These are phyloP conservation scores for Brassica hybrid DNA, from an alignment of 441 rosid species.

Conservation along the genomic window DNA sequence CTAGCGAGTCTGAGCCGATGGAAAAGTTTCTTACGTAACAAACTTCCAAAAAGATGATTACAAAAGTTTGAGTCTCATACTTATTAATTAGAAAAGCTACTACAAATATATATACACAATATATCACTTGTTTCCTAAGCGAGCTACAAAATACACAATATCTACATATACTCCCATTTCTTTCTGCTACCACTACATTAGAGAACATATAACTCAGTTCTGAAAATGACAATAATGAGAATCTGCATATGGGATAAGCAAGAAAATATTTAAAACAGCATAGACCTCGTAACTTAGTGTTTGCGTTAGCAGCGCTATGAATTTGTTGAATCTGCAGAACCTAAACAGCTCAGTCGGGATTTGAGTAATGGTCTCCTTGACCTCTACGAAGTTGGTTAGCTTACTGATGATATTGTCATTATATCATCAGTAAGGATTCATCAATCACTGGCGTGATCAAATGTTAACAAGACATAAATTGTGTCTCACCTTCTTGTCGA, in stretches of 20 bases:
- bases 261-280: background rate
- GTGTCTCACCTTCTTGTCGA: conserved; percentile 69
- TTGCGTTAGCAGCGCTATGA: background rate
- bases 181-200: conserved; percentile 1
- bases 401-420: background rate
- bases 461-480: background rate
- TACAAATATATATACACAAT: too few relatives aligned
- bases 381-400: background rate
- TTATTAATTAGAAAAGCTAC: background rate
- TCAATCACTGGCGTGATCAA: background rate
- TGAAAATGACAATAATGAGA: background rate
- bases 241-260: background rate
- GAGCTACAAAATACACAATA: background rate
- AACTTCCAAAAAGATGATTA: background rate
- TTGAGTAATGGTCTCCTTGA: too few relatives aligned
- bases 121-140: background rate
- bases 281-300: background rate
- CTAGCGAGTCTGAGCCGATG: background rate
- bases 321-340: too few relatives aligned
- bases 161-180: background rate
- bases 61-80: background rate
- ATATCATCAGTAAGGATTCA: background rate
- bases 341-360: too few relatives aligned
- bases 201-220: background rate
- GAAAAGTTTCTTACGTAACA: background rate